Evolutionary conservation across 2,329 filamentous ascomycete species (phyloP), one percentile per base, ranked within the genome.

Genomic region (Helminthosporium solani): DNA sequence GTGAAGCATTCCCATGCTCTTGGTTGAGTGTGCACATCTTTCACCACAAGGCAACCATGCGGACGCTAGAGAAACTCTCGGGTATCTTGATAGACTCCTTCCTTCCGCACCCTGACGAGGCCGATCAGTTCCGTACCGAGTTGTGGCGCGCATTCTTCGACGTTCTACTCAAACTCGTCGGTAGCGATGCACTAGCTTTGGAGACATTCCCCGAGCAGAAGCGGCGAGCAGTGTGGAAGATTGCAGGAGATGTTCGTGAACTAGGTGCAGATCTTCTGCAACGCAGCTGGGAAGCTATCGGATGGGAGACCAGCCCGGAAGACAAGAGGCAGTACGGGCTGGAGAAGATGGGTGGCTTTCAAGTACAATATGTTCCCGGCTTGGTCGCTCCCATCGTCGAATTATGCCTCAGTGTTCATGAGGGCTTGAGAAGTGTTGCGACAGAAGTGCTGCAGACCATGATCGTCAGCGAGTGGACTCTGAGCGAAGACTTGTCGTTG

Each of bases 121-220:
- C 90, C 0, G 92, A 96, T 61, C 81, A 79, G 11, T 99, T 97
- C 70, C 90, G 95, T 63, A 96, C 90, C 9, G 88, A 95, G 46
- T 75, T 97, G 11, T 99, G 94, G 94, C 91, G 92, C 55, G 78
- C 87, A 25, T 96, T 96, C 73, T 96, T 99, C 66, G 87, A 85
- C 15, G 92, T 90, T 0, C 75, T 99, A 23, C 78, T 99, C 21
- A 90, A 88, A 63, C 84, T 97, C 2, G 89, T 99, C 2, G 88
- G 89, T 4, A 96, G 90, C 61, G 85, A 91, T 28, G 88, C 87
- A 0, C 79, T 99, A 16, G 91, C 94, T 0, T 79, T 99, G 30
- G 94, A 99, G 67, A 96, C 91, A 0, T 97, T 96, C 64, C 90
- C 94, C 0, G 95, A 99, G 68, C 94, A 99, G 72, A 99, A 97